Evolutionary conservation across 225 moss, liverwort and hornwort species (phyloP).

Genomic region (Asterella californica): DNA sequence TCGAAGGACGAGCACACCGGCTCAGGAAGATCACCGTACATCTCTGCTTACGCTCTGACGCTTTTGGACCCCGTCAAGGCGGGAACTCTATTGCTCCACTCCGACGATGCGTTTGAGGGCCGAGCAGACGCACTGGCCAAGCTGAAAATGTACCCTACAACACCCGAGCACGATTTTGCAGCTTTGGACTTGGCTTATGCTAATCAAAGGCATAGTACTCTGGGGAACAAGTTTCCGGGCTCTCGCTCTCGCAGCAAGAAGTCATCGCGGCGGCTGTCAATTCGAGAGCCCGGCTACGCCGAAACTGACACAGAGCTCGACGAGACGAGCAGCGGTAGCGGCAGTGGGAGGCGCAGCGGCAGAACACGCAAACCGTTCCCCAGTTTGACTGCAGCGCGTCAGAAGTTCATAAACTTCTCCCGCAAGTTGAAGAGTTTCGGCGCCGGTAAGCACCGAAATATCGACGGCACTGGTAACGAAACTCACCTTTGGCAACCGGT

Average conservation of each 20-base stretch:
- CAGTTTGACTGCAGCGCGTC: neutral
- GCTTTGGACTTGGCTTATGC: slow-evolving; percentile 5
- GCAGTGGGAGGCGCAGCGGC: neutral
- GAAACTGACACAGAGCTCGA: slow-evolving; percentile 8
- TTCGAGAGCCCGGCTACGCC: neutral
- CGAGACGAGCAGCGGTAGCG: neutral
- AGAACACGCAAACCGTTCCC: neutral
- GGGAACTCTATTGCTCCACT: neutral
- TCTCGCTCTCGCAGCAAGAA: neutral
- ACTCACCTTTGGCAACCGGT: neutral
- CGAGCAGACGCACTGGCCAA: slow-evolving; percentile 11
- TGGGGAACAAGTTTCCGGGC: neutral
- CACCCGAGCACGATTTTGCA: slow-evolving; percentile 14
- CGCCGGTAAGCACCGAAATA: neutral
- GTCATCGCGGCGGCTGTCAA: neutral
- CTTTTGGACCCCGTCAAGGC: slow-evolving; percentile 10
- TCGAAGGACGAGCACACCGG: slow-evolving; percentile 1
- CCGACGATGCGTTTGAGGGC: slow-evolving; percentile 10
- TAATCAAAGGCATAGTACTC: neutral
- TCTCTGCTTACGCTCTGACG: slow-evolving; percentile 16
- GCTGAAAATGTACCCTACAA: slow-evolving; percentile 11
- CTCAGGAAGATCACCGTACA: slow-evolving; percentile 13
- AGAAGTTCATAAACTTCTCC: slow-evolving; percentile 9
- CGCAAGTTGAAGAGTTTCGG: slow-evolving; percentile 6
- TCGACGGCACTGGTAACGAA: neutral